Base-by-base conservation (phyloP, 352 stramenopile species). In the Phytophthora ohioensis region DNA sequence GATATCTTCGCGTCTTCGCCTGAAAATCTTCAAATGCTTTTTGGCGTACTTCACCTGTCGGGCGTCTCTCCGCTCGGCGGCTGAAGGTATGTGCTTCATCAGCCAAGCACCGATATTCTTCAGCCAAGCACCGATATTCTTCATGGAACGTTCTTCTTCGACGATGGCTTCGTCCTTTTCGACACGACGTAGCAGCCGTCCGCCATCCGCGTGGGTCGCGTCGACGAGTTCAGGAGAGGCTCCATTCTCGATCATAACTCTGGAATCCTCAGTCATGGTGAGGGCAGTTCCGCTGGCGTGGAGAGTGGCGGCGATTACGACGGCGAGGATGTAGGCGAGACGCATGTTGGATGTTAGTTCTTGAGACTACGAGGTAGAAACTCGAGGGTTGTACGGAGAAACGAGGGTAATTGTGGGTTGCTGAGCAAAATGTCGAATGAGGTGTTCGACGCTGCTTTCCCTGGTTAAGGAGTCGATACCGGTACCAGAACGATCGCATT, bases 281-380 rank as follows among this genome's bases (percentile, higher is more conserved):
- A 57, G 32, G 3, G 49, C 49, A 17, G 15, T 57, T 15, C 49
- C 49, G 11, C 49, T 57, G 32, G 49, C 34, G 34, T 45, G 34
- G 36, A 57, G 49, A 31, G 34, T 34, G 15, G 34, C n/a, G 10
- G 34, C 15, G 17, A 57, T 57, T 30, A 45, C 32, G 2, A 57
- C 13, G 5, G 34, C 34, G 49, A 57, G n/a, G 7, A 57, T 34
- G 34, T 57, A 43, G 2, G n/a, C 17, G 15, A 45, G 32, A 10
- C 32, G 49, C 49, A 57, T 57, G 4, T 15, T 32, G 45, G 49
- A 5, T 2, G 1, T 8, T n/a, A 12, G 12, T 45, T 45, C 35
- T 39, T 39, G 35, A 39, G 8, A 45, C 39, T 5, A 45, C 9
- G 39, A 15, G 3, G 39, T n/a, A 6, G 39, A 45, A 5, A 45